These are phyloP conservation scores for Boechera retrofracta DNA, from an alignment of 345 rosid genomes.

Conservation along the genomic window DNA sequence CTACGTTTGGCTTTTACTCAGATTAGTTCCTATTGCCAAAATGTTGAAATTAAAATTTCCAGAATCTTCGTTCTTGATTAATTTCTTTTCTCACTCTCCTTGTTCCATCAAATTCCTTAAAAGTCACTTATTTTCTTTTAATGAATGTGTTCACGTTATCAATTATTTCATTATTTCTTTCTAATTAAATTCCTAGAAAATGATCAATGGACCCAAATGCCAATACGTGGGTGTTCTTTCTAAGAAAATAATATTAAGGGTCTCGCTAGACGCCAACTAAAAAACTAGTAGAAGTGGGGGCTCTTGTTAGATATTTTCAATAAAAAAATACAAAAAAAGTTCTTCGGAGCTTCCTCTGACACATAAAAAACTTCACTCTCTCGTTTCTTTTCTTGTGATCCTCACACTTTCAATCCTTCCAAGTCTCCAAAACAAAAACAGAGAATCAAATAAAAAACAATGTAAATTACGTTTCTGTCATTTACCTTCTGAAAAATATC, in stretches of 20 bases:
- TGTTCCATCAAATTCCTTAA: neutral
- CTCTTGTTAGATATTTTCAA: slow-evolving; percentile 32
- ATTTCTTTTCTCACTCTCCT: neutral
- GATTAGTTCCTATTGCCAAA: slow-evolving; percentile 11
- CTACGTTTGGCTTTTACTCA: slow-evolving; percentile 31
- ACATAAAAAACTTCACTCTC: slow-evolving; percentile 12
- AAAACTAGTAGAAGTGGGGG: slow-evolving; percentile 29
- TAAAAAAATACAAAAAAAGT: neutral
- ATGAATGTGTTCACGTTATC: neutral
- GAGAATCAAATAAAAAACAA: slow-evolving; percentile 2
- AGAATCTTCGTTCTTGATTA: neutral
- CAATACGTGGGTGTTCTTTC: slow-evolving; percentile 6
- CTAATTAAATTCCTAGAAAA: neutral
- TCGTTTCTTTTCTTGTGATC: slow-evolving; percentile 34
- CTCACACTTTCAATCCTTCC: slow-evolving; percentile 42
- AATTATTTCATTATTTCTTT: neutral
- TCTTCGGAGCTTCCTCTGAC: slow-evolving; percentile 18
- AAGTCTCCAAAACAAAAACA: slow-evolving; percentile 12
- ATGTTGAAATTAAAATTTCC: neutral
- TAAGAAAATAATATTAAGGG: slow-evolving; percentile 24
- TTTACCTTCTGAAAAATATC: slow-evolving; percentile 29
- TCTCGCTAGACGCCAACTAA: neutral
- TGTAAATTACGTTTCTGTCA: slow-evolving; percentile 29
- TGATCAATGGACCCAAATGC: neutral
- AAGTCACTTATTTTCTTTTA: neutral